Evolutionary conservation across 1,284 basidiomycete genomes (phyloP).

Genomic region (Boletus sp.): DNA sequence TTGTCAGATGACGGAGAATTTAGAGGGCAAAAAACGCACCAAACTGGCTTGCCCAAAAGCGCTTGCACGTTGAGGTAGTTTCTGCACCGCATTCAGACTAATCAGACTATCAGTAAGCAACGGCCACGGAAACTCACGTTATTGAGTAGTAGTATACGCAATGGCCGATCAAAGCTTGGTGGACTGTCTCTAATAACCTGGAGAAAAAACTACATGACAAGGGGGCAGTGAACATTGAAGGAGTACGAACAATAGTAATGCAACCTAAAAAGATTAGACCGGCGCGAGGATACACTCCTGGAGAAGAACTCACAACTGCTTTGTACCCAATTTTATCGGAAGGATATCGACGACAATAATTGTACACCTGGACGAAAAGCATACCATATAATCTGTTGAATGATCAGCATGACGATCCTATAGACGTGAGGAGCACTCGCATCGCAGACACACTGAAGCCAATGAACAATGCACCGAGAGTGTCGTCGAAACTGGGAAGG

Average conservation of each 20-base stretch:
- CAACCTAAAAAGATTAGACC: conserved; percentile 14
- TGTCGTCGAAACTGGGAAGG: conserved; percentile 41
- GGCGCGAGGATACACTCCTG: not conserved
- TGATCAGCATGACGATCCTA: not conserved
- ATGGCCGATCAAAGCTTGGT: conserved; percentile 57
- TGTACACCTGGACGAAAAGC: conserved; percentile 50
- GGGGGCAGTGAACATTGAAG: not conserved
- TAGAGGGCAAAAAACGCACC: conserved; percentile 35
- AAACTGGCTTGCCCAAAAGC: conserved; percentile 44
- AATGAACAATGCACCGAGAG: conserved; percentile 57
- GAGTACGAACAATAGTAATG: conserved; percentile 22
- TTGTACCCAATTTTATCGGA: conserved; percentile 55
- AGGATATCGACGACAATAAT: conserved; percentile 56
- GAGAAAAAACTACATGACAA: conserved; percentile 1
- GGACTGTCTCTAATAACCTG: conserved; percentile 51
- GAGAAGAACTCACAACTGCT: conserved; percentile 44
- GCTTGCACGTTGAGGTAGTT: conserved; percentile 47
- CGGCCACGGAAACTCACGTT: conserved; percentile 36
- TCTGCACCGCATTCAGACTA: conserved; percentile 38
- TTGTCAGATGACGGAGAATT: conserved; percentile 6
- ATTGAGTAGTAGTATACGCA: conserved; percentile 57
- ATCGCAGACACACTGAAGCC: conserved; percentile 52
- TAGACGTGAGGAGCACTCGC: conserved; percentile 34
- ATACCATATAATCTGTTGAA: conserved; percentile 46
- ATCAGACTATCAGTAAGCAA: not conserved